Conservation (phyloP, 2,329 filamentous ascomycete genomes). For the Cladophialophora bantiana region DNA sequence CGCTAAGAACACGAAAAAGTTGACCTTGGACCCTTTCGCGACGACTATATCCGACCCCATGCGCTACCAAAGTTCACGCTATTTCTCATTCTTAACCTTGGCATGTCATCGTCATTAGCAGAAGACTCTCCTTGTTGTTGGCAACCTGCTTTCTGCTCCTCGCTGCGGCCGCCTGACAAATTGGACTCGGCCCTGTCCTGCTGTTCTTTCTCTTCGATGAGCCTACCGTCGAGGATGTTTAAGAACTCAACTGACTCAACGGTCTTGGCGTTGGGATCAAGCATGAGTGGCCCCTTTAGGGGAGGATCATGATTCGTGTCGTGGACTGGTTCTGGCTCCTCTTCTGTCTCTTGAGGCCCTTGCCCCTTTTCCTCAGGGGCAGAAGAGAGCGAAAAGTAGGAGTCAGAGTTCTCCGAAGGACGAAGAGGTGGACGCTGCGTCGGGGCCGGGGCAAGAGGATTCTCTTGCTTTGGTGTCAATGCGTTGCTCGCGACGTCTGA, state of each 20-base stretch:
- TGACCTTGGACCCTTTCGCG: neutral
- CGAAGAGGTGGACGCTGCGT: slow-evolving; percentile 42
- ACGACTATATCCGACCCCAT: slow-evolving; percentile 46
- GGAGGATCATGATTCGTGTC: slow-evolving; percentile 52
- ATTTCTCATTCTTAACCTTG: slow-evolving; percentile 51
- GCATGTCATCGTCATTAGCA: slow-evolving; percentile 36
- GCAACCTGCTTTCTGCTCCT: slow-evolving; percentile 42
- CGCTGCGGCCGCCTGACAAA: slow-evolving; percentile 24
- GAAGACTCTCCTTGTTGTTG: slow-evolving; percentile 46
- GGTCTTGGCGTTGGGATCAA: slow-evolving; percentile 51
- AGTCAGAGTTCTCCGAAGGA: slow-evolving; percentile 49
- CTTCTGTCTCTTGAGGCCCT: slow-evolving; percentile 19
- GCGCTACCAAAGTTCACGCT: slow-evolving; percentile 58
- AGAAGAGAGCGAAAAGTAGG: slow-evolving; percentile 47
- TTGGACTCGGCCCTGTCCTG: slow-evolving; percentile 29
- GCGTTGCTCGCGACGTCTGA: slow-evolving; percentile 38
- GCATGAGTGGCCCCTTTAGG: slow-evolving; percentile 52
- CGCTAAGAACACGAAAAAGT: slow-evolving; percentile 21
- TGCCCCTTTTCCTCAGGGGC: slow-evolving; percentile 16
- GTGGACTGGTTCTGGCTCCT: slow-evolving; percentile 21
- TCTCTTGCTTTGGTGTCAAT: slow-evolving; percentile 43
- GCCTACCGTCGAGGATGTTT: slow-evolving; percentile 52
- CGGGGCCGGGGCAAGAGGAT: slow-evolving; percentile 45
- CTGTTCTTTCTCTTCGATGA: slow-evolving; percentile 49
- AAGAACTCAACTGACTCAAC: slow-evolving; percentile 50